These are phyloP conservation scores for Calendula officinalis DNA, from an alignment of 129 eudicot genomes.

Conservation along the genomic window DNA sequence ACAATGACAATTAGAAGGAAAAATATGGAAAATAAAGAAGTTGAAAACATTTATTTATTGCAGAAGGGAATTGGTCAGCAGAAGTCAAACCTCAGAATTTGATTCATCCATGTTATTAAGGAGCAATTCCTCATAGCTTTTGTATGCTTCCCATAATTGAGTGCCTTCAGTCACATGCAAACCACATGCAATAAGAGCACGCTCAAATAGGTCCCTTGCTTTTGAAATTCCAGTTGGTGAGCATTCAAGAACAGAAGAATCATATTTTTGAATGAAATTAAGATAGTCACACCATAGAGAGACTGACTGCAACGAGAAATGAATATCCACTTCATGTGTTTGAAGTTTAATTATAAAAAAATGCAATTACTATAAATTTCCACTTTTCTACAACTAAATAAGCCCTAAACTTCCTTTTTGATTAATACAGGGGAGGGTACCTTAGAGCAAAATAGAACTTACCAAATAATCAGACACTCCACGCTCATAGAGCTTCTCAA, in stretches of 20 bases:
- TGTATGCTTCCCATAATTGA: conserved; percentile 79
- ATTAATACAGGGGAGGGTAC: neutral
- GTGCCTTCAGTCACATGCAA: conserved; percentile 86
- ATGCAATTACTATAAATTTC: too few relatives aligned
- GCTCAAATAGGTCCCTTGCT: conserved; percentile 82
- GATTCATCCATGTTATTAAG: conserved; percentile 48
- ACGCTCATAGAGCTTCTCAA: conserved; percentile 88
- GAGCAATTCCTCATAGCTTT: conserved; percentile 66
- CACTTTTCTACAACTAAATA: too few relatives aligned
- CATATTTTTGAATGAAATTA: conserved; percentile 66
- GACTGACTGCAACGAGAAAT: conserved; percentile 68
- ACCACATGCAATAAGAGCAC: conserved; percentile 87
- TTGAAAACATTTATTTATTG: conserved; percentile 10
- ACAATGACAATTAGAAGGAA: neutral
- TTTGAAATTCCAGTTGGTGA: conserved; percentile 67
- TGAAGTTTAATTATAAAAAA: neutral
- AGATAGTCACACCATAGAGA: conserved; percentile 81
- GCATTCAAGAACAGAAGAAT: conserved; percentile 56
- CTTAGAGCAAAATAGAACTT: conserved; percentile 17
- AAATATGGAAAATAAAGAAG: neutral
- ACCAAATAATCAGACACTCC: conserved; percentile 84
- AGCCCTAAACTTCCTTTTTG: neutral
- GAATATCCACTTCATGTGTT: neutral
- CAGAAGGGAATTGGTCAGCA: neutral
- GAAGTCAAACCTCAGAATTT: conserved; percentile 51